Evolutionary conservation across 164 flowering plant species (phyloP), one percentile per base, ranked within the genome.

Genomic region (Cinnamomum micranthum): DNA sequence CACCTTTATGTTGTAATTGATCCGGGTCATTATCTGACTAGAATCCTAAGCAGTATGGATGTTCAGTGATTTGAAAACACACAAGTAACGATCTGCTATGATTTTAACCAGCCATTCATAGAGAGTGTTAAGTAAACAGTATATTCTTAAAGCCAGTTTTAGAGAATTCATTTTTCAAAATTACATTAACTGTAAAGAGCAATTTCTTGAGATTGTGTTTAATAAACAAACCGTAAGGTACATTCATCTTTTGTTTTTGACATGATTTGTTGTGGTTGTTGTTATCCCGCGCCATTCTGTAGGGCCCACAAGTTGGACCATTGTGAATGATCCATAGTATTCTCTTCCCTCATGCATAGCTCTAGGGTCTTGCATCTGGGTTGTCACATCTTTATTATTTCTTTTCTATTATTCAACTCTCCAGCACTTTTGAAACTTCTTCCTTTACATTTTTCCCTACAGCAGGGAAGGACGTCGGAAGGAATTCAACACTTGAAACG

Each of bases 401-500:
- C 19, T 4, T 12, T 52, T 55, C n/a, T 19, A 2, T 14, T 6
- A 2, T 14, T 19, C 60, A 2, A 55, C 17, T 55, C 19, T 15
- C n/a, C 19, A 19, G 60, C 60, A 55, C 20, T 55, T 10, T 35
- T 14, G 13, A 55, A 55, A 17, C 6, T 55, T 55, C 12, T 55
- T 55, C 20, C 19, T n/a, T 24, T n/a, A 59, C n/a, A 64, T n/a
- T 10, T 66, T 66, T 63, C 51, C 33, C 14, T 73, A 31, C 68
- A 73, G 55, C 87, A 93, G 94, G 92, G 89, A 23, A 92, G 86
- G 69, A 73, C 6, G 2, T 77, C 67, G 4, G 91, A 91, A 78
- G 97, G 91, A 62, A 60, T 90, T 27, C 77, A 74, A 60, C 98
- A 92, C 82, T 80, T 95, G 59, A 85, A 90, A 83, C 87, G 97